Evolutionary conservation across 2,329 filamentous ascomycete species (phyloP).

Genomic region (Coniosporium tulheliwenetii): DNA sequence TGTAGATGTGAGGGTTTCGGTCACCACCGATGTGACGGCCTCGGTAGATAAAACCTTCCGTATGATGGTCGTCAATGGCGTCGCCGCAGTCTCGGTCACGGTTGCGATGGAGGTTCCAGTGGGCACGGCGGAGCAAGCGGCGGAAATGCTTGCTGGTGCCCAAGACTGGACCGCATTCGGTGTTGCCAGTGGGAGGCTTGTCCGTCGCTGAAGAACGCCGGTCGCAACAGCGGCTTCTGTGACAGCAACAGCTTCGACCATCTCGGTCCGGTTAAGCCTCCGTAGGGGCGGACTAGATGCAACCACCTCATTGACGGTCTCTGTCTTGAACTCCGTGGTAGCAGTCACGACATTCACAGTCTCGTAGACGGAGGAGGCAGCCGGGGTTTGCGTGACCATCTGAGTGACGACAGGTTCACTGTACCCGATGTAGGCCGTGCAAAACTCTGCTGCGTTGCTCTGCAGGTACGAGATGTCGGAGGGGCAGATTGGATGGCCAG

Average conservation of each 20-base stretch:
- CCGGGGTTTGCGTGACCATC: not conserved
- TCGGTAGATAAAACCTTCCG: too few relatives aligned
- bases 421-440: not conserved
- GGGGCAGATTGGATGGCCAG: conserved; percentile 1
- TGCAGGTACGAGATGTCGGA: not conserved
- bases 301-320: too few relatives aligned
- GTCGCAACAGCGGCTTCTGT: not conserved
- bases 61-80: not conserved
- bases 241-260: not conserved
- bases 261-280: too few relatives aligned
- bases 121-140: not conserved
- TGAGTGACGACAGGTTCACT: not conserved
- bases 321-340: too few relatives aligned
- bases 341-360: not conserved
- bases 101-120: not conserved
- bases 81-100: not conserved
- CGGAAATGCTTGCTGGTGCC: not conserved
- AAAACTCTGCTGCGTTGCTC: not conserved
- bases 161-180: not conserved
- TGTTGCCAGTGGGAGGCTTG: not conserved
- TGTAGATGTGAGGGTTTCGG: not conserved
- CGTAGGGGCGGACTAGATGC: too few relatives aligned
- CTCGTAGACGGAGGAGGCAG: not conserved
- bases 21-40: not conserved
- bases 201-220: not conserved